Conservation (phyloP, 208 protist species). For the Trypanosoma brucei region DNA sequence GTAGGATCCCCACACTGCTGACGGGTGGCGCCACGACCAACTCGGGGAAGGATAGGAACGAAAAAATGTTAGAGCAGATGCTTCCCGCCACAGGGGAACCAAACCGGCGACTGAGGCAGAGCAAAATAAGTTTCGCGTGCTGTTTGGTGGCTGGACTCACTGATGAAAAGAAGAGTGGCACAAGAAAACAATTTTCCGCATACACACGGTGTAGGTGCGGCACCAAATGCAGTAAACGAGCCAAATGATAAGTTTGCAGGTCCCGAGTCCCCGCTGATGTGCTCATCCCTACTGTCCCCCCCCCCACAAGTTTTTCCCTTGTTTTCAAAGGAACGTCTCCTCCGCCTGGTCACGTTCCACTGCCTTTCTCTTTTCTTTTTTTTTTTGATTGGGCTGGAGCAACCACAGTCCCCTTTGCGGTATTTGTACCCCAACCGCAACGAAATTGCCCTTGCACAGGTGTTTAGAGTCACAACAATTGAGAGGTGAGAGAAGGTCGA, state of each 20-base stretch:
- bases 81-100: neutral
- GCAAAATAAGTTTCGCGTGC: conserved; percentile 29
- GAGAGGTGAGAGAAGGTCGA: too few relatives aligned
- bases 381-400: too few relatives aligned
- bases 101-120: conserved; percentile 44
- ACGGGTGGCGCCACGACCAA: neutral
- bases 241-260: conserved; percentile 57
- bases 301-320: neutral
- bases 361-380: too few relatives aligned
- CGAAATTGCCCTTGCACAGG: too few relatives aligned
- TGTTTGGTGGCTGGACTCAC: conserved; percentile 39
- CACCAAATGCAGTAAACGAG: conserved; percentile 64
- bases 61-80: conserved; percentile 31
- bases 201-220: conserved; percentile 51
- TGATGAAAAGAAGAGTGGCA: conserved; percentile 63
- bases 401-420: too few relatives aligned
- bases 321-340: too few relatives aligned
- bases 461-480: too few relatives aligned
- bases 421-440: too few relatives aligned
- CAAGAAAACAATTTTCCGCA: conserved; percentile 40
- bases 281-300: neutral
- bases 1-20: neutral
- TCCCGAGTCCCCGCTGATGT: conserved; percentile 18
- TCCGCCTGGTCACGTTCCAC: too few relatives aligned
- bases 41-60: conserved; percentile 56